These are phyloP conservation scores for Psilocybe cubensis DNA, from an alignment of 768 basidiomycete genomes.

Conservation along the genomic window DNA sequence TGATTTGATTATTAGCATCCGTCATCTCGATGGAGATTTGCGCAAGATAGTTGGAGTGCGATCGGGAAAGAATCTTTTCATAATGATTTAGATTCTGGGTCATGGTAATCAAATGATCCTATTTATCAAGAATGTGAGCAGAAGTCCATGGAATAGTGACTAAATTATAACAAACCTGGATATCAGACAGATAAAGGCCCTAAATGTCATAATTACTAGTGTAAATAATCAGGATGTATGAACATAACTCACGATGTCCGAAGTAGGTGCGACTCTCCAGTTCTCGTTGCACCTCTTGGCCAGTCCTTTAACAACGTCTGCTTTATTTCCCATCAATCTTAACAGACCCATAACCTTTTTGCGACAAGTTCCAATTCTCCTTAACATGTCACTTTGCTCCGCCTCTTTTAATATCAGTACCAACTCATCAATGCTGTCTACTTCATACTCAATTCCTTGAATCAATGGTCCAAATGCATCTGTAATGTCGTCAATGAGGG, in stretches of 20 bases:
- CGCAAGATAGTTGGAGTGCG: constrained; percentile 98
- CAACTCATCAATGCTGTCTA: constrained; percentile 97
- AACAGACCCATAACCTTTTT: constrained; percentile 99
- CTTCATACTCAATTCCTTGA: constrained; percentile 98
- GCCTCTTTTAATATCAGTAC: constrained; percentile 95
- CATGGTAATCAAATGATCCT: constrained; percentile 99
- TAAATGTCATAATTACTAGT: constrained; percentile 29
- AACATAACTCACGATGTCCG: constrained; percentile 76
- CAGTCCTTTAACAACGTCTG: constrained; percentile 97
- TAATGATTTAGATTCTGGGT: constrained; percentile 99
- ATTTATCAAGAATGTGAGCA: background rate
- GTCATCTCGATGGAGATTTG: constrained; percentile 99
- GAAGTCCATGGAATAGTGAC: background rate
- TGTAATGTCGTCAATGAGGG: constrained; percentile 98
- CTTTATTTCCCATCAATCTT: constrained; percentile 98
- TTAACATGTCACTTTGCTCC: constrained; percentile 97
- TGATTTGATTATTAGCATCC: constrained; percentile 99
- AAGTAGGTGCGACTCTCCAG: constrained; percentile 97
- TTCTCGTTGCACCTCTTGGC: constrained; percentile 99
- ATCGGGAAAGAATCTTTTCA: constrained; percentile 98
- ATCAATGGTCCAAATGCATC: constrained; percentile 99
- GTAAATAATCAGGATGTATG: background rate
- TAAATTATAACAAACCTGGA: constrained; percentile 58
- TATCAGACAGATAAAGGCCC: constrained; percentile 96
- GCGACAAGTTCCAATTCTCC: constrained; percentile 95